Conservation (phyloP, 192 early-diverging fungal genomes). For the Funneliformis mosseae region DNA sequence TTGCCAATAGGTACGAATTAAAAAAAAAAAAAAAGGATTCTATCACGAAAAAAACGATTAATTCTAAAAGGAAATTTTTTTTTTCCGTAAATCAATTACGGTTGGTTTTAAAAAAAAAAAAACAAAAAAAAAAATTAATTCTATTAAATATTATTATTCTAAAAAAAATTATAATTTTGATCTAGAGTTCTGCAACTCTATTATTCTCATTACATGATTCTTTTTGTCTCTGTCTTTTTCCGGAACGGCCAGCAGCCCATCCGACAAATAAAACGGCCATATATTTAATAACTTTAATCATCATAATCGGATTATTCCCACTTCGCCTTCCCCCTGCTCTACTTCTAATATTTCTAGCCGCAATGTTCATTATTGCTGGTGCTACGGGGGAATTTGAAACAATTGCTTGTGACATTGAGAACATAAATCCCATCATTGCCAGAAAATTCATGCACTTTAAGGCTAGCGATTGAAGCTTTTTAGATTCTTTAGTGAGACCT, state of each 20-base stretch:
- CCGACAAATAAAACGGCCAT: conserved; percentile 1
- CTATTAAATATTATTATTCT: no score
- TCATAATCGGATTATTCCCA: background rate
- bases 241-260: background rate
- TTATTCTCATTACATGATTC: background rate
- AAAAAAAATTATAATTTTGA: background rate
- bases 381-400: no score
- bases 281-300: conserved; percentile 10
- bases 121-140: no score
- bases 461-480: background rate
- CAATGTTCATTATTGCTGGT: background rate
- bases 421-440: background rate
- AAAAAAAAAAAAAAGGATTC: background rate
- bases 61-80: background rate
- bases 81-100: background rate
- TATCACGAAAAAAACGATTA: background rate
- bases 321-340: background rate
- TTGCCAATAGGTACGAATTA: background rate
- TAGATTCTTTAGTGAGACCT: background rate
- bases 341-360: background rate
- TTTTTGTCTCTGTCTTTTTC: background rate
- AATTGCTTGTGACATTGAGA: background rate
- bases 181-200: background rate
- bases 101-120: background rate
- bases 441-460: background rate